Percentiles rank a stretch among this genome's conserved stretches.
Evolutionary conservation across 2,329 filamentous ascomycete species (phyloP).

Genomic region (Alternaria consortialis): DNA sequence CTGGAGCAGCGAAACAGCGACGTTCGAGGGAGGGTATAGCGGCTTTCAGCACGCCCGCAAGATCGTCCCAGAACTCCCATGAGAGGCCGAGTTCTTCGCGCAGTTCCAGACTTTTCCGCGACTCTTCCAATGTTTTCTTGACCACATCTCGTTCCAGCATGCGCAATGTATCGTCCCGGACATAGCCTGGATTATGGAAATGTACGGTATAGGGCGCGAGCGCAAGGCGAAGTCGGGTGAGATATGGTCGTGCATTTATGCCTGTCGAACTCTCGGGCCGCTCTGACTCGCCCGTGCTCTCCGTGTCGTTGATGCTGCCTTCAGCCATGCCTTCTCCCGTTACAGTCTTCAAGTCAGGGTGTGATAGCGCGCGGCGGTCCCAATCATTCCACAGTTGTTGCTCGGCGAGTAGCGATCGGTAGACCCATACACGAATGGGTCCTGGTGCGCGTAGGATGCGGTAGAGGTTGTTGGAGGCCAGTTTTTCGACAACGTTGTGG

Average conservation of each 20-base stretch:
- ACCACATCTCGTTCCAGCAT: conserved; percentile 63
- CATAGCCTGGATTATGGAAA: conserved; percentile 67
- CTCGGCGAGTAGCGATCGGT: conserved; percentile 34
- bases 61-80: conserved; percentile 66
- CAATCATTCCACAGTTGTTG: conserved; percentile 33
- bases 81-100: conserved; percentile 66
- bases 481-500: conserved; percentile 30
- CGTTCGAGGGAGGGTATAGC: conserved; percentile 69
- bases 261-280: conserved; percentile 25
- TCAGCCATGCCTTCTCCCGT: conserved; percentile 10
- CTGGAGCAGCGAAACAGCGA: conserved; percentile 69
- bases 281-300: conserved; percentile 21
- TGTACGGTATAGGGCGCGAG: conserved; percentile 63
- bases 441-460: conserved; percentile 38
- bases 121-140: conserved; percentile 68
- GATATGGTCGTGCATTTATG: conserved; percentile 44
- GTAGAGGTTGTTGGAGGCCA: conserved; percentile 36
- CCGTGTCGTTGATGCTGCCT: conserved; percentile 20
- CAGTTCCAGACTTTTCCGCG: conserved; percentile 64
- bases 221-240: conserved; percentile 57
- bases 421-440: conserved; percentile 39
- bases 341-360: conserved; percentile 11
- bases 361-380: conserved; percentile 17
- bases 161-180: conserved; percentile 66
- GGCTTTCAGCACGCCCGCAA: conserved; percentile 65